phyloP scores from a whole-genome alignment of 345 rosid genomes.

The Hibiscus trionum region DNA sequence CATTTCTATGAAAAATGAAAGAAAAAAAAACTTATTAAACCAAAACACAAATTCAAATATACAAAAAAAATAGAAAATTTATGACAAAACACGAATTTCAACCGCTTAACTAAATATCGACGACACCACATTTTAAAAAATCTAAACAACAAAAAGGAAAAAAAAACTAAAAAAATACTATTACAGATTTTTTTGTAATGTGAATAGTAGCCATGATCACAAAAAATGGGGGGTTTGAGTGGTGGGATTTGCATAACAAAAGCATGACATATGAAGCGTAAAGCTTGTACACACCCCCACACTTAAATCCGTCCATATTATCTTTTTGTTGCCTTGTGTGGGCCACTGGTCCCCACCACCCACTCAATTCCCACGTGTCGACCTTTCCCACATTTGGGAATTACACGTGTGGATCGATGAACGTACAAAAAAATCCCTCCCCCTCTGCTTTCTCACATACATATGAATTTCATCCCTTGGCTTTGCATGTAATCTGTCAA shows the following conservation, averaged over 20 bases:
- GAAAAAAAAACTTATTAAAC: no score
- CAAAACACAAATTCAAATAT: no score
- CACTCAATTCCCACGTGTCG: conserved; percentile 26
- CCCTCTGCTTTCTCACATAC: background rate
- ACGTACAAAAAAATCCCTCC: background rate
- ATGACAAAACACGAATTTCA: no score
- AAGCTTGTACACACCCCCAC: conserved; percentile 19
- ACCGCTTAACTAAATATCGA: no score
- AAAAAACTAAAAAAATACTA: no score
- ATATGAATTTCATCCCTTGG: background rate
- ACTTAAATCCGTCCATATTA: conserved; percentile 12
- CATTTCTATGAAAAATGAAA: no score
- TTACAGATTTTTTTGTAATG: background rate
- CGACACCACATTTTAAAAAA: no score
- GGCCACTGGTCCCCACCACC: conserved; percentile 32
- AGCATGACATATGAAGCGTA: conserved; percentile 38
- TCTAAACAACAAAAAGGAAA: no score
- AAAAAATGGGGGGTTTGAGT: background rate
- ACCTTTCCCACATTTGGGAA: background rate
- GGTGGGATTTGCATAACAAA: conserved; percentile 43
- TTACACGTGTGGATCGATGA: conserved; percentile 28
- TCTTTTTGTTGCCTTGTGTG: conserved; percentile 29
- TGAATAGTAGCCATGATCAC: background rate
- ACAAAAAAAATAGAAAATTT: no score
- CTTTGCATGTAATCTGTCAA: conserved; percentile 17